These are phyloP conservation scores for Dissophora globulifera DNA, from an alignment of 192 early-diverging fungal species.

Conservation along the genomic window DNA sequence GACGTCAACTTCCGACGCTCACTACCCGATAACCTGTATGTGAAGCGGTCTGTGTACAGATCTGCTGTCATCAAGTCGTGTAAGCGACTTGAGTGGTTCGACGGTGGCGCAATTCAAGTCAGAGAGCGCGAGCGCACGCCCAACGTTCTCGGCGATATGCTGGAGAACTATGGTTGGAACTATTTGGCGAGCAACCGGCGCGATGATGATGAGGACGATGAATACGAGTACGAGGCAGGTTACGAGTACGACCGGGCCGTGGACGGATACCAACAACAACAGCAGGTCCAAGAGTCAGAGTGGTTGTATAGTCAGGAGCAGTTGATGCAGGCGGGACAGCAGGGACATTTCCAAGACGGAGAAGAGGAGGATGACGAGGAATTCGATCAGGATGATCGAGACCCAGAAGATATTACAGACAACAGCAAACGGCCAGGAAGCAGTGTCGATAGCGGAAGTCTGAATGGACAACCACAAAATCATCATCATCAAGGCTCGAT, in stretches of 20 bases:
- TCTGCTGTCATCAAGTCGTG: constrained; percentile 45
- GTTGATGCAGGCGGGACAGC: constrained; percentile 3
- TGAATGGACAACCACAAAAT: constrained; percentile 5
- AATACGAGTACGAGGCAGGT: constrained; percentile 19
- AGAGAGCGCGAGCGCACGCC: constrained; percentile 45
- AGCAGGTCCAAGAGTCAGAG: constrained; percentile 7
- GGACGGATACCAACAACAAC: neutral
- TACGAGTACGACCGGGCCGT: constrained; percentile 9
- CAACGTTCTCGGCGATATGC: constrained; percentile 18
- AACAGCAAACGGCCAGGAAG: constrained; percentile 36
- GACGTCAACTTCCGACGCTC: constrained; percentile 43
- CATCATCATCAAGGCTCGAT: constrained; percentile 25
- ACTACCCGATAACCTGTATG: constrained; percentile 41
- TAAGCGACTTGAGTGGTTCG: constrained; percentile 45
- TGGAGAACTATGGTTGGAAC: constrained; percentile 38
- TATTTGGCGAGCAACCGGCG: constrained; percentile 27
- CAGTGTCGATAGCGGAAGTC: constrained; percentile 34
- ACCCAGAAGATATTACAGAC: constrained; percentile 49
- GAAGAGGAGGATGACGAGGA: constrained; percentile 24
- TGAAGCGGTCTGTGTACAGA: constrained; percentile 45
- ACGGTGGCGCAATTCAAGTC: constrained; percentile 32
- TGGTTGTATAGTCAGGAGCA: constrained; percentile 17
- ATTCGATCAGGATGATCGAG: constrained; percentile 20
- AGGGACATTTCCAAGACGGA: neutral
- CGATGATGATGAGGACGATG: constrained; percentile 45